Percentiles rank a stretch among this genome's conserved stretches.
These are phyloP conservation scores for Trichophyton equinum DNA, from an alignment of 2,329 filamentous ascomycete species.

Conservation along the genomic window DNA sequence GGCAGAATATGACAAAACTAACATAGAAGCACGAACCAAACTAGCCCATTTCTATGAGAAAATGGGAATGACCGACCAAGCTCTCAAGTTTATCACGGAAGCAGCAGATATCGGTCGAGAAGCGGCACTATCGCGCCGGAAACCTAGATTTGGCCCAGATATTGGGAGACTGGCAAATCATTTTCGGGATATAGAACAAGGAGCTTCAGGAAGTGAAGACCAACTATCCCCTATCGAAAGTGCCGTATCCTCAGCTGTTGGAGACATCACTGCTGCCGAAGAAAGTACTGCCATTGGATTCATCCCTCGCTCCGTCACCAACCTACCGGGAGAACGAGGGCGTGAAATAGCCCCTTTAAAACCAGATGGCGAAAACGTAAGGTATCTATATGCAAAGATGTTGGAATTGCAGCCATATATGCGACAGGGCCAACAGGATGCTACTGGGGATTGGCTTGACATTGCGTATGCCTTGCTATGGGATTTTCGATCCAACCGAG, in stretches of 20 bases:
- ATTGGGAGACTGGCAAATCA: constrained; percentile 32
- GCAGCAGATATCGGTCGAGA: constrained; percentile 51
- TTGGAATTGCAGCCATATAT: constrained; percentile 38
- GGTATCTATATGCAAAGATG: constrained; percentile 35
- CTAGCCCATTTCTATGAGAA: constrained; percentile 76
- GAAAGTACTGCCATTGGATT: not conserved
- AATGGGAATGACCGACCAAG: constrained; percentile 59
- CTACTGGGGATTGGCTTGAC: constrained; percentile 45
- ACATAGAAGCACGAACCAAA: constrained; percentile 64
- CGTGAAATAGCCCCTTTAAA: not conserved
- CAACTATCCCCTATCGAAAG: not conserved
- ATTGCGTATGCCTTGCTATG: constrained; percentile 46
- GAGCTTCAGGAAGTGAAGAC: not conserved
- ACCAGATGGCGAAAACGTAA: constrained; percentile 20
- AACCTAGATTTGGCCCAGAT: constrained; percentile 22
- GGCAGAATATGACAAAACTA: constrained; percentile 56
- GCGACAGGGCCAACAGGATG: constrained; percentile 38
- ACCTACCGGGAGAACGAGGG: not conserved
- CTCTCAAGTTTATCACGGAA: constrained; percentile 64
- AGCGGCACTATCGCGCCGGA: constrained; percentile 22
- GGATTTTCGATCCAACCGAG: constrained; percentile 47
- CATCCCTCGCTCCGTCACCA: not conserved
- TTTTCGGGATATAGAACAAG: constrained; percentile 21
- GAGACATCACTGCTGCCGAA: not conserved
- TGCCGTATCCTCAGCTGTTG: not conserved